Evolutionary conservation across 2,329 filamentous ascomycete species (phyloP), one percentile per base, ranked within the genome.

Genomic region (Shiraia sp.): DNA sequence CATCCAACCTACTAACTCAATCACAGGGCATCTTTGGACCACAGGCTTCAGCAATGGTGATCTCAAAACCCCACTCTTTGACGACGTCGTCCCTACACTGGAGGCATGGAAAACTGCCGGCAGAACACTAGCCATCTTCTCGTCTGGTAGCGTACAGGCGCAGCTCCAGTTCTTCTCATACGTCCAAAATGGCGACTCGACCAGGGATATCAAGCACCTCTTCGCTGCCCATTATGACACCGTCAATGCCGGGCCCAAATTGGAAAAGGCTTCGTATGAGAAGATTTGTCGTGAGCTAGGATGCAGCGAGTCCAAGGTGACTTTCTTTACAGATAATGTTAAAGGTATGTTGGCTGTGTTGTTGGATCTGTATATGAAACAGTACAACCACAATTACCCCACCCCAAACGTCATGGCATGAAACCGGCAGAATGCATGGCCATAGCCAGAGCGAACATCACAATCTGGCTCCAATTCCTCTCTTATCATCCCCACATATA

Each of bases 291-390:
- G 68, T 32, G 71, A 74, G 46, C 49, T 80, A 12, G 53, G 45
- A 24, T 71, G 76, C 42, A 55, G 72, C 35, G 66, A 76, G 13
- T 68, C 66, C 9, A 74, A 79, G 41, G 87, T 87, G 74, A 74
- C 90, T n/a, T 93, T 93, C 66, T 72, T 92, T 47, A 92, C 87
- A 59, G 88, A 93, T 71, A 90, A 90, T 61, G 77, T 88, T 32
- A 81, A 79, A 61, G 77, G 72, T 75, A 65, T 51, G 59, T 57
- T 22, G 28, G 15, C n/a, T n/a, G n/a, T n/a, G n/a, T n/a, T n/a
- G n/a, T n/a, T 5, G 9, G 8, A 13, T 8, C 7, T 19, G 14
- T 32, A 38, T 27, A 24, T 48, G 40, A 52, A 40, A 50, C 49
- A 47, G 24, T 36, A 43, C 38, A 45, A 36, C 29, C 33, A 30